Conservation (phyloP, 1,284 basidiomycete genomes). For the Apiotrichum veenhuisii region DNA sequence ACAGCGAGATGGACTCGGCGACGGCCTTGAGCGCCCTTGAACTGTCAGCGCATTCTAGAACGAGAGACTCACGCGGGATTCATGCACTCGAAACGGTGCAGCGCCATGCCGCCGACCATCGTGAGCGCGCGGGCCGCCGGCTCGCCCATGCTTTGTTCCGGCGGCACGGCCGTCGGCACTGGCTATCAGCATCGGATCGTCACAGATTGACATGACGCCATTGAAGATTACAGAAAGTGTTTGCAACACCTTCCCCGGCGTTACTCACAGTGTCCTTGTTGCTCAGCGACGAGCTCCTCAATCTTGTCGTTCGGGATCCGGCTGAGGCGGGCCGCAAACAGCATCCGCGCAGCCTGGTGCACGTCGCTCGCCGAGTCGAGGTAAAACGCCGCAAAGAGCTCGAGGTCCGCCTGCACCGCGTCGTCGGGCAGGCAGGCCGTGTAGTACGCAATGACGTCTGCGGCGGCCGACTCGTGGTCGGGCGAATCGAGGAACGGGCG, state of each 20-base stretch:
- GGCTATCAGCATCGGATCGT: no score
- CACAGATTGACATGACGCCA: no score
- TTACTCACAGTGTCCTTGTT: conserved; percentile 28
- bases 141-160: conserved; percentile 56
- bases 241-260: no score
- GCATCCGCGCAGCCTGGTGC: conserved; percentile 65
- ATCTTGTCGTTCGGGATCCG: conserved; percentile 66
- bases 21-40: conserved; percentile 54
- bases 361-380: conserved; percentile 67
- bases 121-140: conserved; percentile 63
- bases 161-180: conserved; percentile 70
- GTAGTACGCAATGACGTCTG: conserved; percentile 72
- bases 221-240: no score
- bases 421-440: conserved; percentile 61
- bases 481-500: conserved; percentile 67
- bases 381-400: conserved; percentile 69
- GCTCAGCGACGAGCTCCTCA: conserved; percentile 53
- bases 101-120: conserved; percentile 75
- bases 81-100: conserved; percentile 73
- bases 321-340: conserved; percentile 70
- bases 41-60: not conserved
- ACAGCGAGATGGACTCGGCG: conserved; percentile 72
- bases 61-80: conserved; percentile 59
- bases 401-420: conserved; percentile 64
- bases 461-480: conserved; percentile 65